Conservation (phyloP, 352 stramenopile species). For the Thraustochytrium aureum region DNA sequence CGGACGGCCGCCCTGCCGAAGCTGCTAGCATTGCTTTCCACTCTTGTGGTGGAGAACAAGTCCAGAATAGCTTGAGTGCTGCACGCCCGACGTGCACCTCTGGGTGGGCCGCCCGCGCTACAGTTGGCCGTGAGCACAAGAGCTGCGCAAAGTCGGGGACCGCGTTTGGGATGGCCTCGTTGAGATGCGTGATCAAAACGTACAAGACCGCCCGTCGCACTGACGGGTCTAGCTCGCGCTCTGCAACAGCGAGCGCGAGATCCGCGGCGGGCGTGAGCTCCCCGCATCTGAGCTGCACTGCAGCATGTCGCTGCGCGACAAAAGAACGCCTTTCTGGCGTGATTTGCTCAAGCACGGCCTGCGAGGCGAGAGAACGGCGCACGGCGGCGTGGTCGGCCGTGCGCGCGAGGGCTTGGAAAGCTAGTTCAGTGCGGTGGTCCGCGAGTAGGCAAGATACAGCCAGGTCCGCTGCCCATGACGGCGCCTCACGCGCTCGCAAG, state of each 20-base stretch:
- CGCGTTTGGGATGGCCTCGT: conserved; percentile 10
- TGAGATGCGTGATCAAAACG: conserved; percentile 5
- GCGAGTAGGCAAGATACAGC: background rate
- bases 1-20: too few relatives aligned
- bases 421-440: background rate
- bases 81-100: background rate
- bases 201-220: conserved; percentile 10
- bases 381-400: background rate
- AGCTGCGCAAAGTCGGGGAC: background rate
- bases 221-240: too few relatives aligned
- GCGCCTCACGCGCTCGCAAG: background rate
- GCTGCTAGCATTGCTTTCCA: background rate
- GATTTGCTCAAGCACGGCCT: background rate
- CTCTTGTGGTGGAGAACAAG: background rate
- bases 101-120: background rate
- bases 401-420: background rate
- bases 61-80: background rate
- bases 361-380: background rate
- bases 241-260: background rate
- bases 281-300: background rate
- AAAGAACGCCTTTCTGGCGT: background rate
- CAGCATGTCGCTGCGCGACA: conserved; percentile 19
- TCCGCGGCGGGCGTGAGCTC: background rate
- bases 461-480: background rate
- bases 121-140: background rate